Percentiles rank a stretch among this genome's conserved stretches.
Conservation (phyloP, 306 rosid species). For the Prunus armeniaca region DNA sequence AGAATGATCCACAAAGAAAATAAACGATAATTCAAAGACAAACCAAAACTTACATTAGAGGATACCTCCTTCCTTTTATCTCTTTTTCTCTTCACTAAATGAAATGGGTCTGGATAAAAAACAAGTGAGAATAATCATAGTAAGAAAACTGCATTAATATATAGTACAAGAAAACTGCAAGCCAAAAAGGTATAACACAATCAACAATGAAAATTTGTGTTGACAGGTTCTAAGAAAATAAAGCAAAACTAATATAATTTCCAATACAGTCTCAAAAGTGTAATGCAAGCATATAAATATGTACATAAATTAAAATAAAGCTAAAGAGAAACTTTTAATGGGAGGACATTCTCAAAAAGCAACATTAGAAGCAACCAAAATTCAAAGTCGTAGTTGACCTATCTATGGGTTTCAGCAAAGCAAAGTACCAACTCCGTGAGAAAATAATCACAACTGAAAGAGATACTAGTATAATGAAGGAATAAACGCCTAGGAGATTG, state of each 20-base stretch:
- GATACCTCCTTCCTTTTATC: slow-evolving; percentile 88
- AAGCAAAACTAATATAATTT: not conserved
- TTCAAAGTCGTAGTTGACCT: not conserved
- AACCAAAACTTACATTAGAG: not conserved
- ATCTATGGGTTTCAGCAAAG: not conserved
- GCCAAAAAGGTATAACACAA: not conserved
- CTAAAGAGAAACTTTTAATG: not conserved
- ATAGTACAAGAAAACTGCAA: not conserved
- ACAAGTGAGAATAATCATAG: not conserved
- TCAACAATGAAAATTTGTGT: not conserved
- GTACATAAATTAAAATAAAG: not conserved
- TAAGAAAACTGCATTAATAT: not conserved
- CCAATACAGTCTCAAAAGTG: not conserved
- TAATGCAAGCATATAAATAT: not conserved
- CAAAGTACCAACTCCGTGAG: not conserved
- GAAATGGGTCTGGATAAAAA: slow-evolving; percentile 71
- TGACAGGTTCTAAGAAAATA: not conserved
- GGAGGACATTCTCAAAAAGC: not conserved
- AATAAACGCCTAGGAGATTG: not conserved
- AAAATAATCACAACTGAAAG: not conserved
- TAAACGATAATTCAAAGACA: not conserved
- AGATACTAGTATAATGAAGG: not conserved
- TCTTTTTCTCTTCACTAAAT: slow-evolving; percentile 91
- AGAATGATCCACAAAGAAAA: not conserved
- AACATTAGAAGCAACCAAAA: not conserved